Evolutionary conservation across 768 basidiomycete species (phyloP), one percentile per base, ranked within the genome.

Genomic region (Mycena polygramma): DNA sequence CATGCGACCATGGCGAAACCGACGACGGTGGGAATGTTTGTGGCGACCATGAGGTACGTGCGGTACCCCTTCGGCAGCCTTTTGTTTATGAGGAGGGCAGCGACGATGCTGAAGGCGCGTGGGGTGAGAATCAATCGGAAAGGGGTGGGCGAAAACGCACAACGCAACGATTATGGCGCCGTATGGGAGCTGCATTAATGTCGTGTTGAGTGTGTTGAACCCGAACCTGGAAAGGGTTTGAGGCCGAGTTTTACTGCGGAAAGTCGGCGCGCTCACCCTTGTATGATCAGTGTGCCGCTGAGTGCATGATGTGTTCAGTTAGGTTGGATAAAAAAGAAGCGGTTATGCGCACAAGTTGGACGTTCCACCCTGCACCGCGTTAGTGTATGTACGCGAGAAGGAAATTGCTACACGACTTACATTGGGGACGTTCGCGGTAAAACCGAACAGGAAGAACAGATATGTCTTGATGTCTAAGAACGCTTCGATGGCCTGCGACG

Each of bases 391-490:
- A 7, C 8, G 26, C n/a, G n/a, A 46, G 20, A 19, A 35, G 51
- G 35, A 59, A 35, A 51, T 24, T 24, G 7, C 17, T 30, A 30
- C 6, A 6, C 7, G 26, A 65, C 72, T 17, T 57, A 74, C 75
- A 43, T 77, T 77, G 7, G 76, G 76, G 43, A 77, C 74, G 55
- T 77, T 77, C 14, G 76, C 76, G 15, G 73, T 74, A 37, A 77
- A 76, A 19, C 76, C 76, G 39, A 80, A 78, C 22, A 80, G 54
- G 70, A 82, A 80, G 60, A 81, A 77, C 15, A 80, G 66, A 53
- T 79, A 82, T 17, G 75, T 79, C 59, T 81, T 81, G 43, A 79
- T 76, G 66, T 82, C 81, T 14, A 76, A 70, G 52, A 82, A 75
- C 1, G 79, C 76, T 39, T 78, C 77, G n/a, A 75, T 57, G 5